Conservation (phyloP, 331 rosid species). For the Acacia pycnantha region DNA sequence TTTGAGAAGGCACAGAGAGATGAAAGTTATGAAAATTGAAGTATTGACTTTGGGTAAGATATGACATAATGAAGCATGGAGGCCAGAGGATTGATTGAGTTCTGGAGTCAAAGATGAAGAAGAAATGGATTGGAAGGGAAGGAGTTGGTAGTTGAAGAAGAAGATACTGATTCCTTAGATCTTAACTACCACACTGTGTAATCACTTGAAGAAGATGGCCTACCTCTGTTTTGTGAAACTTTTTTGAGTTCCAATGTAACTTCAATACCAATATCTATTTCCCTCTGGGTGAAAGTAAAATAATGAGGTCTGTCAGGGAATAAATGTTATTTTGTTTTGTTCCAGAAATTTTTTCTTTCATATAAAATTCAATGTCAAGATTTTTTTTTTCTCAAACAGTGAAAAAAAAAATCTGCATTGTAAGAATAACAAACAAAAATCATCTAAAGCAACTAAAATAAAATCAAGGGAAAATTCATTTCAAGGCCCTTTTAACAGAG, state of each 20-base stretch:
- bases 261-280: background rate
- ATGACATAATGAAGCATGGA: conserved; percentile 41
- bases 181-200: conserved; percentile 19
- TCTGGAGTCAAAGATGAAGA: conserved; percentile 21
- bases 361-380: too few relatives aligned
- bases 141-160: conserved; percentile 30
- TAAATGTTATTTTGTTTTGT: background rate
- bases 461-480: too few relatives aligned
- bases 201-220: background rate
- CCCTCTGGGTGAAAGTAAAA: background rate
- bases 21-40: conserved; percentile 2
- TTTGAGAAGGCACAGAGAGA: conserved; percentile 12
- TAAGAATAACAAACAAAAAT: too few relatives aligned
- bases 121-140: conserved; percentile 14
- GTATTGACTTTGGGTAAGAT: conserved; percentile 16
- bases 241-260: background rate
- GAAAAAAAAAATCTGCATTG: too few relatives aligned
- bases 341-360: background rate
- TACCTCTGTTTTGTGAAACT: background rate
- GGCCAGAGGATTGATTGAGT: background rate
- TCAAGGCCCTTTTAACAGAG: too few relatives aligned
- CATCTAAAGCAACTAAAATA: too few relatives aligned
- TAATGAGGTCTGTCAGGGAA: background rate
- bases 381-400: too few relatives aligned
- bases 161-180: conserved; percentile 24